A percentile compares a stretch with the other conserved stretches of the same genome.
These are phyloP conservation scores for Russula compacta DNA, from an alignment of 768 basidiomycete genomes.

Conservation along the genomic window DNA sequence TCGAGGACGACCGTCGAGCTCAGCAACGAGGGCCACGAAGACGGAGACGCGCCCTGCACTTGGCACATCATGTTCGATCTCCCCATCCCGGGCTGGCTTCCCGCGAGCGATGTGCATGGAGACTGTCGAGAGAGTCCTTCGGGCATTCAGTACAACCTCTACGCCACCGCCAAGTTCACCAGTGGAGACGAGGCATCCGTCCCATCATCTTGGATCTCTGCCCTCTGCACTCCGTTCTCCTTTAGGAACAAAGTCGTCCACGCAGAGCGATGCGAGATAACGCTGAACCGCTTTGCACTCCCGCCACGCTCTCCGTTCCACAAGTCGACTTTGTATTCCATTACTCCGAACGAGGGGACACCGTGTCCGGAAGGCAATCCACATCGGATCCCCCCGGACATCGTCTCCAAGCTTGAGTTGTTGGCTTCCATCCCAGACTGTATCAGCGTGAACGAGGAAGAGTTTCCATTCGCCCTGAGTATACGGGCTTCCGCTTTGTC, in stretches of 20 bases:
- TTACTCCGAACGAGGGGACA: conserved; percentile 16
- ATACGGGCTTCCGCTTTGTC: conserved; percentile 48
- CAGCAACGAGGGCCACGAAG: conserved; percentile 55
- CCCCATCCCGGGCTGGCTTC: conserved; percentile 86
- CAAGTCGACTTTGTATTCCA: conserved; percentile 30
- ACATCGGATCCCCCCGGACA: conserved; percentile 37
- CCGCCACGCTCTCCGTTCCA: conserved; percentile 31
- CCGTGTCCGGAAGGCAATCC: conserved; percentile 14
- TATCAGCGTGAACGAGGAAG: conserved; percentile 37
- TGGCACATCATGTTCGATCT: conserved; percentile 81
- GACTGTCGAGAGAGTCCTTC: conserved; percentile 31
- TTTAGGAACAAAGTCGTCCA: conserved; percentile 35
- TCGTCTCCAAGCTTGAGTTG: conserved; percentile 57
- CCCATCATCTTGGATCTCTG: conserved; percentile 38
- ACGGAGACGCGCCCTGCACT: conserved; percentile 42
- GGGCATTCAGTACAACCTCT: conserved; percentile 58
- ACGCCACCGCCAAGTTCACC: conserved; percentile 54
- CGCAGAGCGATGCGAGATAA: conserved; percentile 35
- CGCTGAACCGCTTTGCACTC: conserved; percentile 42
- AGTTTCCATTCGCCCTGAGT: conserved; percentile 48
- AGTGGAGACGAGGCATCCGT: conserved; percentile 32
- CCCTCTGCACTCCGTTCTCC: conserved; percentile 49
- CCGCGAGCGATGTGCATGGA: conserved; percentile 42
- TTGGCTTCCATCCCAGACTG: conserved; percentile 53
- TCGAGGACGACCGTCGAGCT: conserved; percentile 47